Evolutionary conservation across 805 yeast species (phyloP).

Genomic region (Priceomyces medius): DNA sequence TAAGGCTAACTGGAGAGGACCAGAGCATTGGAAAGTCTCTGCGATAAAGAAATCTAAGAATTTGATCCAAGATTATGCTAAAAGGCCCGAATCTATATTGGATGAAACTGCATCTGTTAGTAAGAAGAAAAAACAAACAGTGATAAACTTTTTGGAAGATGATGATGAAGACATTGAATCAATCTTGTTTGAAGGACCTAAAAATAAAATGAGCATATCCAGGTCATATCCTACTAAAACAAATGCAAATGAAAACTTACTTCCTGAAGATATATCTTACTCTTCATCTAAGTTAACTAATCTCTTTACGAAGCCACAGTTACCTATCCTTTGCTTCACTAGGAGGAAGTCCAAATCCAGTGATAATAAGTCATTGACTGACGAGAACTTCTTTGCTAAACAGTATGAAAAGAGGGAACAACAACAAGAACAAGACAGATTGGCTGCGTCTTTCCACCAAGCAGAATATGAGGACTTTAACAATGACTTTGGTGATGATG

Average conservation of each 20-base stretch:
- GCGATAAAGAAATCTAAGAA: constrained; percentile 48
- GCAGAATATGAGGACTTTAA: constrained; percentile 42
- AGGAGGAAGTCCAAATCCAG: constrained; percentile 17
- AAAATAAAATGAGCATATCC: constrained; percentile 15
- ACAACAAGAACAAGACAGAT: constrained; percentile 29
- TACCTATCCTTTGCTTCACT: constrained; percentile 34
- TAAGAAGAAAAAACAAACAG: constrained; percentile 17
- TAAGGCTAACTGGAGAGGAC: constrained; percentile 81
- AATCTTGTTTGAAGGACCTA: constrained; percentile 32
- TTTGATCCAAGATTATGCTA: neutral
- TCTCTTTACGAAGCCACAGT: constrained; percentile 66
- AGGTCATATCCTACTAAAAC: constrained; percentile 9
- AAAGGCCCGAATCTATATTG: neutral
- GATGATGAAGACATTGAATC: constrained; percentile 33
- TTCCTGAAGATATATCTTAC: constrained; percentile 76
- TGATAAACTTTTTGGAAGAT: constrained; percentile 30
- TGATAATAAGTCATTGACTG: constrained; percentile 41
- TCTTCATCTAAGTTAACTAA: constrained; percentile 65
- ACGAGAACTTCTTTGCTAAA: constrained; percentile 72
- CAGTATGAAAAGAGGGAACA: constrained; percentile 48
- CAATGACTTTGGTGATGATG: constrained; percentile 33
- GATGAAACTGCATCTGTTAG: constrained; percentile 6
- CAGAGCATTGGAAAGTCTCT: constrained; percentile 84
- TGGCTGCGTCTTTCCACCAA: constrained; percentile 39
- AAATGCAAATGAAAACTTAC: constrained; percentile 31